Base-by-base conservation (phyloP, 495 filamentous ascomycete species). In the Acidiella bohemica region DNA sequence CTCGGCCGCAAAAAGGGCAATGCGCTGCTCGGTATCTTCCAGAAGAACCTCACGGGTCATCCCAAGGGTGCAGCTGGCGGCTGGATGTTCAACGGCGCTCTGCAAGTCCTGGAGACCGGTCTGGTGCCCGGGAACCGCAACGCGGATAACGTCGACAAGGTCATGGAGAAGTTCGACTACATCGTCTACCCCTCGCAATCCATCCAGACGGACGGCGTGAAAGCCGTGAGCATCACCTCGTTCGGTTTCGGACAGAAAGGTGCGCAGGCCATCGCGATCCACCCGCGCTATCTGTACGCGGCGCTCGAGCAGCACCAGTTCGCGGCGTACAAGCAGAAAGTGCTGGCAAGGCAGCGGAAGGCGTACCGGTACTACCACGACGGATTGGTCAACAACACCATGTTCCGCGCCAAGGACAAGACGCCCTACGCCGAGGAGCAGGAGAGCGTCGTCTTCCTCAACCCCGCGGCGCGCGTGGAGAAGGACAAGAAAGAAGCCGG, bases 181-280 rank as follows among this genome's bases (percentile, higher is more conserved):
- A 94, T 99, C 49, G 81, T 95, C 42, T 99, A 95, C 62, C 90
- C 90, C 28, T 92, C 80, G 59, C 80, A 79, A 42, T 85, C 73
- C 63, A 87, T 99, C 53, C 92, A 99, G 66, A 99, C 90, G 20
- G 90, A 96, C 54, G 90, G 92, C 39, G 67, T 99, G 64, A 96
- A 94, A 63, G 90, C 90, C 5, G 96, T 99, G 73, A 93, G 84
- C 0, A 80, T 99, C 39, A 99, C 92, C 11, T 99, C 90, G 1
- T 99, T 99, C 63, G 90, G 90, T 62, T 99, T 99, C 67, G 90
- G 90, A 44, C 90, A 99, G 63, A 96, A 96, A 74, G 90, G 90
- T 54, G 85, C 90, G 35, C 92, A 96, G 64, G 87, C 80, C 32
- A 86, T 99, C 57, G 92, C 88, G 64, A 81, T 99, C 37, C 88